Evolutionary conservation across 1,139 yeast species (phyloP), one percentile per base, ranked within the genome.

Genomic region (Debaryomyces sp.): DNA sequence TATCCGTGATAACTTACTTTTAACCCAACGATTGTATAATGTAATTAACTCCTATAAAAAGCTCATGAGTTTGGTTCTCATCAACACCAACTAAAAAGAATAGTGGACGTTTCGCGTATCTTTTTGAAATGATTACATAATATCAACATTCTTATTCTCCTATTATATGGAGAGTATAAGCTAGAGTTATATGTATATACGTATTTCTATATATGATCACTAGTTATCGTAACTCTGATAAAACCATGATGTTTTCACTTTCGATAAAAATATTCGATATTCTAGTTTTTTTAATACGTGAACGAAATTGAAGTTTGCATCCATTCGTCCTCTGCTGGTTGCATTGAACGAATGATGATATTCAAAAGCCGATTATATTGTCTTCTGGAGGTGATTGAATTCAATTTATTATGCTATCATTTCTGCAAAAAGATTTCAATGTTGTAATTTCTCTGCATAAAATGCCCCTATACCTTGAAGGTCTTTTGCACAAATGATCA

Each of bases 21-120:
- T 35, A 18, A 35, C 26, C 38, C 23, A 21, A 35, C 22, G 26
- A 22, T 21, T 21, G 26, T 35, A 35, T 35, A 21, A 8, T 32
- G n/a, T 18, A 35, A 22, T 12, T 27, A 21, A 35, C 12, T 21
- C 12, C 1, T 3, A 32, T 12, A 13, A 10, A 6, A 35, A 21
- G 10, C n/a, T 35, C 38, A 21, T 18, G 10, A 12, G 7, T 2
- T 35, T 32, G 7, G 21, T 32, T 32, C 35, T 32, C 35, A 17
- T 22, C 38, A 18, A 35, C n/a, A 21, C 13, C 21, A 6, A 17
- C 22, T 12, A 12, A 21, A 30, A 15, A 18, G 13, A 17, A 40
- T 18, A 21, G 22, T 41, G 43, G 36, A 41, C 43, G 43, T 41
- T 27, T 26, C 43, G 43, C 33, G 33, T 21, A 37, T 36, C 39